Evolutionary conservation across 2,329 filamentous ascomycete genomes (phyloP), one percentile per base, ranked within the genome.

Genomic region (Exophiala sp.): DNA sequence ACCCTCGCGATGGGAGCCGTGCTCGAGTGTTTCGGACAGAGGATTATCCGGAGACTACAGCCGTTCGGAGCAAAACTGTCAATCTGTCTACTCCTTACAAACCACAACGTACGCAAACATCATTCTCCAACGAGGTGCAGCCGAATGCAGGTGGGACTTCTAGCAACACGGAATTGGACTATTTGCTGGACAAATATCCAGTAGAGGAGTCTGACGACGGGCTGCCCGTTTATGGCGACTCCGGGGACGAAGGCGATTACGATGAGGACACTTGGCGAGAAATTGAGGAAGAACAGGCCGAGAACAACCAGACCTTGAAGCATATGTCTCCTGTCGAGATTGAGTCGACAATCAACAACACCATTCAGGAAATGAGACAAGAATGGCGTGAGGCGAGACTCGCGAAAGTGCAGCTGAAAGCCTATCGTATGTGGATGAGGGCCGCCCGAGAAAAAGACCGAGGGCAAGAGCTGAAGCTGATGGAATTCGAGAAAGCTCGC

Each of bases 191-290:
- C 12, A 75, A 75, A 54, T 77, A 78, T 50, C 70, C 68, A n/a
- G 62, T 64, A 6, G 58, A 69, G 29, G 65, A 68, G 35, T 69
- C 69, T 24, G 69, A 69, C 9, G 68, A 77, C 18, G 61, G 74
- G 8, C 68, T 80, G 5, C 79, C 81, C 14, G 18, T 72, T 0
- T 81, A 78, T 62, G 81, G 81, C 4, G 80, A 86, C 3, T 85
- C 82, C 1, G 72, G 69, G 1, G 72, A 59, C 44, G 68, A 77
- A 7, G 76, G 76, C 3, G 73, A 78, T 29, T 81, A 78, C 57
- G 84, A 88, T 61, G 73, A 78, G 9, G 76, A 81, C 34, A 85
- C 81, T 0, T 79, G 77, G 73, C 71, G 70, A 40, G 85, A 88
- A 63, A 85, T 88, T 8, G 76, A 85, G 42, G 71, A 79, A 29